Evolutionary conservation across 495 filamentous ascomycete genomes (phyloP).

Genomic region (Penicillium flavigenum): DNA sequence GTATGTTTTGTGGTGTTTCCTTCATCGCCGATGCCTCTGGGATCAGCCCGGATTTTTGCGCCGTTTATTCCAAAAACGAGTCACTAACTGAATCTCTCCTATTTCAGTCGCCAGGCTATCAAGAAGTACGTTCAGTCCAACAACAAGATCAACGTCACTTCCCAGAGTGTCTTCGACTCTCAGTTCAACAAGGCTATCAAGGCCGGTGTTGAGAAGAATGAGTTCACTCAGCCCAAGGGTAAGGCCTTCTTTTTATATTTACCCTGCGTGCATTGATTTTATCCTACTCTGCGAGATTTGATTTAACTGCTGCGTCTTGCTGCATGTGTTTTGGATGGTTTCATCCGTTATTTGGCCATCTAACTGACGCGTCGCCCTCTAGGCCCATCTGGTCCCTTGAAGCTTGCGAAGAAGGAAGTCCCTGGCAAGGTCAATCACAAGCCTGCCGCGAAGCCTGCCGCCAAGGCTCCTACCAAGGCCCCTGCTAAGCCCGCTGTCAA

Average conservation of each 20-base stretch:
- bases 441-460: slow-evolving; percentile 42
- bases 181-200: slow-evolving; percentile 93
- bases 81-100: slow-evolving; percentile 17
- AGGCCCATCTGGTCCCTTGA: slow-evolving; percentile 93
- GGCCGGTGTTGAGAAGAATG: slow-evolving; percentile 82
- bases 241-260: slow-evolving; percentile 38
- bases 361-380: slow-evolving; percentile 41
- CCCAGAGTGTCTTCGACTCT: slow-evolving; percentile 74
- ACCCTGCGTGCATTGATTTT: slow-evolving; percentile 5
- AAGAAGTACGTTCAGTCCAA: slow-evolving; percentile 98
- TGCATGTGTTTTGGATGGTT: slow-evolving; percentile 16
- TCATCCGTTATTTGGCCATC: not conserved
- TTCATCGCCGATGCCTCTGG: slow-evolving; percentile 9
- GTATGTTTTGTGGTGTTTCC: slow-evolving; percentile 45
- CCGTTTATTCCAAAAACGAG: slow-evolving; percentile 3
- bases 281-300: slow-evolving; percentile 1
- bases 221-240: slow-evolving; percentile 96
- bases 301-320: slow-evolving; percentile 1
- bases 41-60: slow-evolving; percentile 10
- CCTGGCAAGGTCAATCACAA: slow-evolving; percentile 44
- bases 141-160: slow-evolving; percentile 75
- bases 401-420: slow-evolving; percentile 83
- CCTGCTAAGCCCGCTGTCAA: slow-evolving; percentile 51
- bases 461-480: slow-evolving; percentile 43
- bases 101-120: slow-evolving; percentile 79